phyloP scores from a whole-genome alignment of 192 early-diverging fungal species.

The Pilobolus umbonatus region DNA sequence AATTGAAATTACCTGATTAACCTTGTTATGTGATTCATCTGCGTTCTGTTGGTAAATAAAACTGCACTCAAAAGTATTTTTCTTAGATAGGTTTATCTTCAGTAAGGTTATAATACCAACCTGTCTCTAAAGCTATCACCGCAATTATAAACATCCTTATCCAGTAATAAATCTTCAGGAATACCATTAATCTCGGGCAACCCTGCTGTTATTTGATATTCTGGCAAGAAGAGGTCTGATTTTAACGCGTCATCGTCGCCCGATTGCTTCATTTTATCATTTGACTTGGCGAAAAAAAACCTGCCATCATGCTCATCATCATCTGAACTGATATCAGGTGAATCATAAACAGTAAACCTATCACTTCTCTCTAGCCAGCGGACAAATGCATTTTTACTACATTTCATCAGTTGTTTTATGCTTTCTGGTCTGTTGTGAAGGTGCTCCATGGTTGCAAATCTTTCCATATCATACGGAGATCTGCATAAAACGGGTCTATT shows the following conservation, averaged over 20 bases:
- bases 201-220: slow-evolving; percentile 38
- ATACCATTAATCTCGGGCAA: slow-evolving; percentile 33
- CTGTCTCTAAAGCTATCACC: too few relatives aligned
- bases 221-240: slow-evolving; percentile 43
- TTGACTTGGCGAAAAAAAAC: slow-evolving; percentile 11
- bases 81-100: too few relatives aligned
- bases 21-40: too few relatives aligned
- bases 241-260: slow-evolving; percentile 17
- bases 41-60: too few relatives aligned
- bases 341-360: slow-evolving; percentile 17
- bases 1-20: too few relatives aligned
- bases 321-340: slow-evolving; percentile 28
- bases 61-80: too few relatives aligned
- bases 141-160: too few relatives aligned
- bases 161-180: slow-evolving; percentile 1
- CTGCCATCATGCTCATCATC: slow-evolving; percentile 32
- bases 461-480: slow-evolving; percentile 52
- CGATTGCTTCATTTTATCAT: not conserved
- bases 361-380: slow-evolving; percentile 3
- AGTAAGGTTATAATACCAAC: too few relatives aligned
- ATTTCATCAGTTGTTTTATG: slow-evolving; percentile 23
- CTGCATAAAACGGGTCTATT: slow-evolving; percentile 47
- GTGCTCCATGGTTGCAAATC: slow-evolving; percentile 38
- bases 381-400: slow-evolving; percentile 13
- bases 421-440: slow-evolving; percentile 27